Percentiles rank a stretch among this genome's conserved stretches.
Conservation (phyloP, 2,329 filamentous ascomycete genomes). For the Pezizomycotina sp. region DNA sequence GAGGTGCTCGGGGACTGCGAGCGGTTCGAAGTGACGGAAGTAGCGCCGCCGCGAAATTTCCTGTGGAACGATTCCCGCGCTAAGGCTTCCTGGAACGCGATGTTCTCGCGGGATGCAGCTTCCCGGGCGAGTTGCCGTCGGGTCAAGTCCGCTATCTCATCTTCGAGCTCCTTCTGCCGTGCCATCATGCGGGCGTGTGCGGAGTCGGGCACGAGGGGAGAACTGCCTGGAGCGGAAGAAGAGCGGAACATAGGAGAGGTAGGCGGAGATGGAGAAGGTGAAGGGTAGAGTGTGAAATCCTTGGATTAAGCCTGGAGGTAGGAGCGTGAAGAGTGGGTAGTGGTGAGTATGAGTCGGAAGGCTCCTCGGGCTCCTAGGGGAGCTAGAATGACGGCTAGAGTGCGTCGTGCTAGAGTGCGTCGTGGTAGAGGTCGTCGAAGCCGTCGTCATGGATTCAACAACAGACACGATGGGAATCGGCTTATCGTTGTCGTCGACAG, state of each 20-base stretch:
- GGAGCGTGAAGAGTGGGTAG: slow-evolving; percentile 13
- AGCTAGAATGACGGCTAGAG: slow-evolving; percentile 11
- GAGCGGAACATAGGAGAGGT: slow-evolving; percentile 15
- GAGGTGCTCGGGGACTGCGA: slow-evolving; percentile 5
- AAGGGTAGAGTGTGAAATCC: slow-evolving; percentile 19
- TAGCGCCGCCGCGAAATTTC: slow-evolving; percentile 5
- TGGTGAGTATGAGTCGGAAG: slow-evolving; percentile 15
- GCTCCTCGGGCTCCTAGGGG: slow-evolving; percentile 15
- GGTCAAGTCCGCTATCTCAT: slow-evolving; percentile 16
- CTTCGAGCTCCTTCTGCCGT: slow-evolving; percentile 16
- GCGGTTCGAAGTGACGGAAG: slow-evolving; percentile 7
- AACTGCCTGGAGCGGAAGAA: slow-evolving; percentile 6
- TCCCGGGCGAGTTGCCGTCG: slow-evolving; percentile 17
- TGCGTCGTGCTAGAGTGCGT: too few relatives aligned
- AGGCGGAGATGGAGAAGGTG: slow-evolving; percentile 16
- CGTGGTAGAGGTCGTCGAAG: too few relatives aligned
- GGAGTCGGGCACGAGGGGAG: slow-evolving; percentile 9
- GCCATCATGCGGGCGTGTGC: slow-evolving; percentile 16
- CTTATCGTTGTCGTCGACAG: slow-evolving; percentile 19
- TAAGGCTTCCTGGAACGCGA: slow-evolving; percentile 11
- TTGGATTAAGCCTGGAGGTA: slow-evolving; percentile 13
- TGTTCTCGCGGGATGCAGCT: slow-evolving; percentile 15
- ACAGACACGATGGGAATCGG: slow-evolving; percentile 13
- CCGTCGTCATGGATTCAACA: too few relatives aligned
- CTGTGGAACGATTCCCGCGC: slow-evolving; percentile 19